Evolutionary conservation across 2,329 filamentous ascomycete genomes (phyloP).

Genomic region (Talaromyces sp.): DNA sequence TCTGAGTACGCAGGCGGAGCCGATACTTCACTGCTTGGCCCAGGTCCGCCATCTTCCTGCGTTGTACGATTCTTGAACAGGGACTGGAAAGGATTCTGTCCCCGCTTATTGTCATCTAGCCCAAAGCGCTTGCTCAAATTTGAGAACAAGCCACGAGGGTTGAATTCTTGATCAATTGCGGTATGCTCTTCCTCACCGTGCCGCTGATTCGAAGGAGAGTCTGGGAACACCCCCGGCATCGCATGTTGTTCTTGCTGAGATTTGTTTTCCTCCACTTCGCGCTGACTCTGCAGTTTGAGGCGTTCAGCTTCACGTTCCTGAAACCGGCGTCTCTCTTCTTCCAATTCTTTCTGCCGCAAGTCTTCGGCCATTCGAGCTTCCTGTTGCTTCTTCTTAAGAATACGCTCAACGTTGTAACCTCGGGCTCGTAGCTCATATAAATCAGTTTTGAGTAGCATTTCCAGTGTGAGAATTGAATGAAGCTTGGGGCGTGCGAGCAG

Average conservation of each 20-base stretch:
- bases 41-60: constrained; percentile 17
- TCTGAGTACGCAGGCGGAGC: constrained; percentile 42
- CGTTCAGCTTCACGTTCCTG: constrained; percentile 56
- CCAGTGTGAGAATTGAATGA: constrained; percentile 83
- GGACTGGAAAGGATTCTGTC: constrained; percentile 26
- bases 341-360: constrained; percentile 67
- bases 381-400: constrained; percentile 79
- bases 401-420: constrained; percentile 95
- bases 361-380: constrained; percentile 85
- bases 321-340: constrained; percentile 67
- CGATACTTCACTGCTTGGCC: constrained; percentile 19
- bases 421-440: constrained; percentile 76
- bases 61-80: constrained; percentile 29
- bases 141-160: constrained; percentile 61
- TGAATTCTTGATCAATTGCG: constrained; percentile 37
- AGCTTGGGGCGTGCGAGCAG: constrained; percentile 79
- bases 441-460: constrained; percentile 83
- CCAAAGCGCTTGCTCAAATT: constrained; percentile 66
- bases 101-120: constrained; percentile 48
- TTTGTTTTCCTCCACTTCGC: constrained; percentile 29
- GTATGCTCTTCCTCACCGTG: constrained; percentile 22
- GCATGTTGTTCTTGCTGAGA: constrained; percentile 30
- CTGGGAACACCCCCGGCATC: constrained; percentile 73
- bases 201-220: constrained; percentile 56
- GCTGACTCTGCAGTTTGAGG: constrained; percentile 41